Evolutionary conservation across 2,329 filamentous ascomycete species (phyloP).

Genomic region (Botrytis tulipae): DNA sequence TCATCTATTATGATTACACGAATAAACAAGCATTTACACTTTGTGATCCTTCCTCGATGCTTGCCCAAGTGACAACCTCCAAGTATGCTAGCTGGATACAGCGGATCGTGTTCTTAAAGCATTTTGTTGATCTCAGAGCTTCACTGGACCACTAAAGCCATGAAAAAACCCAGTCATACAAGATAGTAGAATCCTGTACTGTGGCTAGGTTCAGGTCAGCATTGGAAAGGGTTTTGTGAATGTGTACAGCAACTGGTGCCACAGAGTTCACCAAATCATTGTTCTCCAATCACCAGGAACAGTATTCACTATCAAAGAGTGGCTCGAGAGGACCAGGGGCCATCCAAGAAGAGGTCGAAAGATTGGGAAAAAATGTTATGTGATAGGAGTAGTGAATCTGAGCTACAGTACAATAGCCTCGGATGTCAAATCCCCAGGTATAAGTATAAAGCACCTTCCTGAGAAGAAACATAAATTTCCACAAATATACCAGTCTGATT

Average conservation of each 20-base stretch:
- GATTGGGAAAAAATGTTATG: too few relatives aligned
- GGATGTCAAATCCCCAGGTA: neutral
- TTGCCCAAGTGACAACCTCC: neutral
- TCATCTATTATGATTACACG: accelerated
- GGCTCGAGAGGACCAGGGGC: neutral
- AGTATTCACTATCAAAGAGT: neutral
- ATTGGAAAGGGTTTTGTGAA: neutral
- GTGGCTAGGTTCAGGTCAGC: neutral
- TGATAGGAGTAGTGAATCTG: neutral
- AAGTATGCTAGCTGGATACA: neutral
- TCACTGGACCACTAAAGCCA: neutral
- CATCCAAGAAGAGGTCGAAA: neutral
- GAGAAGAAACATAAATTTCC: neutral
- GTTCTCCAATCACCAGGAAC: neutral
- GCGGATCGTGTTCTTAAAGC: neutral
- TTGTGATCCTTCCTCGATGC: neutral
- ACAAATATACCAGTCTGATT: neutral
- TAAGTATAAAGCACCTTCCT: neutral
- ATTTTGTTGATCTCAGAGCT: too few relatives aligned
- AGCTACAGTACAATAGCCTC: neutral
- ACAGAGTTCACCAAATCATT: neutral
- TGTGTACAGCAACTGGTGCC: too few relatives aligned
- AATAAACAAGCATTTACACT: neutral
- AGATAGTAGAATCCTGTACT: neutral
- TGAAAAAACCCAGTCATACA: neutral